Base-by-base conservation (phyloP, 306 rosid species). In the Vigna unguiculata region DNA sequence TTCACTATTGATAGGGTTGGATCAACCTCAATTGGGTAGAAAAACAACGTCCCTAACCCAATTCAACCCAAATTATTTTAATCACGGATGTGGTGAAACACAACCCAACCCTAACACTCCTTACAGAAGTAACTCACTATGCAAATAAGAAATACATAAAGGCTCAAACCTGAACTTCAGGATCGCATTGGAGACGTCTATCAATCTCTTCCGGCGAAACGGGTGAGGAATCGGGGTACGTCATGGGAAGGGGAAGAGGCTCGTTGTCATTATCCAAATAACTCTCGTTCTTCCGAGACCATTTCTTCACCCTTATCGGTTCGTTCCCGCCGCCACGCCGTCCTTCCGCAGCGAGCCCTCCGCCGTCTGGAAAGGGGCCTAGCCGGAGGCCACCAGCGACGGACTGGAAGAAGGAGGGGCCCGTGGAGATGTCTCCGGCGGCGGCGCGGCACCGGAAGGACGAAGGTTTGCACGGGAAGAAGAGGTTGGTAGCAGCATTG, bases 231-330 rank as follows among this genome's bases (percentile, higher is more conserved):
- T 88, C 95, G 14, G 97, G 98, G 62, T 85, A 75, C 14, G 90
- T 84, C 98, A 95, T 92, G 6, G 98, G 97, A 36, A 95, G 97
- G 0, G 98, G 97, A 15, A 92, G 96, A 78, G 88, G 87, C 3
- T 95, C 97, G 5, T 51, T 71, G 25, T 89, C 81, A 69, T 95
- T 91, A 5, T 51, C 78, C 89, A 95, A 80, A 54, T 92, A 92
- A 54, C 97, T 93, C 73, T 95, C 97, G 58, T 90, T 69, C 32
- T 85, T 69, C 4, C 96, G 85, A 45, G 95, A 88, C 96, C 96
- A 90, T 77, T 89, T 95, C 75, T 79, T 92, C 71, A 78, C 96
- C 86, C 84, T 90, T 4, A 80, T 14, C 7, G 86, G 83, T 0
- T 82, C 85, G 64, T 78, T 74, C 43, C 78, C 83, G 16, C 83